Evolutionary conservation across 306 rosid genomes (phyloP), one percentile per base, ranked within the genome.

Genomic region (Sicyos edulis): DNA sequence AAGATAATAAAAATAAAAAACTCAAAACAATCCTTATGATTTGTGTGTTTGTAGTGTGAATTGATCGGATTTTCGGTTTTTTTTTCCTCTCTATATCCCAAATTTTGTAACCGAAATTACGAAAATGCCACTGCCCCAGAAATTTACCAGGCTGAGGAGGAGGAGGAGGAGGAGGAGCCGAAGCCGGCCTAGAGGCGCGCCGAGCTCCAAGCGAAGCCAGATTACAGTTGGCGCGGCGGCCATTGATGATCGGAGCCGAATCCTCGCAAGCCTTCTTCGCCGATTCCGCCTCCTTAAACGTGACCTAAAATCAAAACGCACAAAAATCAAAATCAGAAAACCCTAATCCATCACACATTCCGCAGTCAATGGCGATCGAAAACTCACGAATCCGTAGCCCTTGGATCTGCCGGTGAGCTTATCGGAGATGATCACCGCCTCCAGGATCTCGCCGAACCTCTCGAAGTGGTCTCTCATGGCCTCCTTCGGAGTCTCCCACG

Each of bases 211-310:
- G 86, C 4, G 86, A 86, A 75, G 97, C 96, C 13, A 91, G 81
- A 76, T 91, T 91, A 72, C 96, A 91, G 81, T 91, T 91, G 66
- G 97, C 97, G 26, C 87, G 78, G 71, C 97, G 91, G 34, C 92
- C 88, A 58, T 91, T 91, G 85, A 91, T 91, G 77, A 87, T 66
- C 34, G 89, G 87, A 59, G 83, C 47, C 6, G 92, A 76, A 1
- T 91, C 97, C 78, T 85, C 96, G n/a, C 96, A 91, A 54, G 97
- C 96, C 79, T 84, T 88, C 86, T 88, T 91, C 0, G 97, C 96
- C 16, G 92, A 88, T 52, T 88, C 97, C 14, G 91, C 76, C 53
- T 88, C 89, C 85, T 85, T 88, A 71, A 91, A 91, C 0, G 97
- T 91, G 37, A 91, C 97, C 97, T 91, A 40, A 49, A 53, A 15